Base-by-base conservation (phyloP, 306 rosid species). In the Boehmeria nivea region DNA sequence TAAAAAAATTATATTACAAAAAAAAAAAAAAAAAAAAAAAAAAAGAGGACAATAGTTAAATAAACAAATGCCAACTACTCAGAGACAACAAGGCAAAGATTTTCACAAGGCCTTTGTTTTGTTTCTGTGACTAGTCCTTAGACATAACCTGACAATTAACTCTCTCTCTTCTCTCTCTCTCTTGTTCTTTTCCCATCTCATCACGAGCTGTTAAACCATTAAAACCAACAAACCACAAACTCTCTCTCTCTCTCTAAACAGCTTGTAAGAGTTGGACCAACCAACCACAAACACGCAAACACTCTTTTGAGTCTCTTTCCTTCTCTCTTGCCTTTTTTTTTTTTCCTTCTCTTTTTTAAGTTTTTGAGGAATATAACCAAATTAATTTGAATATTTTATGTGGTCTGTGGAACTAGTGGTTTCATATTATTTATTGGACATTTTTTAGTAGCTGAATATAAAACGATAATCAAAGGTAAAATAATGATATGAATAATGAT, bases 131-230 rank as follows among this genome's bases (percentile, higher is more conserved):
- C 46, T 68, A 60, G 57, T 36, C 59, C 56, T 51, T 38, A 59
- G 72, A 78, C 73, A 69, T 23, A 63, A 71, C 51, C 81, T 76
- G 83, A 76, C 91, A 68, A 69, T 62, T n/a, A 64, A 11, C 7
- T 28, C 39, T 56, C 49, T 56, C 63, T 8, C 16, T 42, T 44
- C 5, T 33, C 5, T 33, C 5, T 33, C 7, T 33, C 5, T 54
- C 28, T 18, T 7, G 12, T 34, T 17, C 57, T 36, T 54, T 76
- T 71, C 72, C 74, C 67, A 76, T 74, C 72, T 84, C 83, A 61
- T 84, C 95, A 91, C 93, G 98, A 75, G 93, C 76, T 72, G 78
- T 66, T 51, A 70, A 72, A 79, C 38, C 11, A 33, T 33, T 11
- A 33, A 33, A 33, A 33, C 73, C 76, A 65, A 63, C 51, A 70